Conservation (phyloP, 805 yeast genomes). For the Lachancea sp. region DNA sequence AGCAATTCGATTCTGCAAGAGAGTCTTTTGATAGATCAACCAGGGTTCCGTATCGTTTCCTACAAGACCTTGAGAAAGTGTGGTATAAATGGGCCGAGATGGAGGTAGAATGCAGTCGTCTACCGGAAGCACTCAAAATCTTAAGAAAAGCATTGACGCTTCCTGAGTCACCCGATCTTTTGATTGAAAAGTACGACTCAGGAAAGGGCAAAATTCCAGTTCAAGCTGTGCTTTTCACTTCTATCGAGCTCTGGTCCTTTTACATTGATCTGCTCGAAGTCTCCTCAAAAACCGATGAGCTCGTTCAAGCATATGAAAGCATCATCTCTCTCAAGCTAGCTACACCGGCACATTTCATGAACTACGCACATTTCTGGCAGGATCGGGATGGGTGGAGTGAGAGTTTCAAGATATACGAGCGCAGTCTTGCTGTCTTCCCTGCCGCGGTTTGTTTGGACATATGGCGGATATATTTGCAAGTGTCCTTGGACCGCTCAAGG, state of each 20-base stretch:
- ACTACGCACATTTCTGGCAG: constrained; percentile 58
- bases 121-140: constrained; percentile 39
- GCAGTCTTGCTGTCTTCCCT: constrained; percentile 61
- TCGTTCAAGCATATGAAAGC: constrained; percentile 43
- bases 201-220: constrained; percentile 35
- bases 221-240: constrained; percentile 54
- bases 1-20: constrained; percentile 54
- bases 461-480: constrained; percentile 62
- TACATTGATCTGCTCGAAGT: constrained; percentile 63
- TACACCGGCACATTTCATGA: constrained; percentile 58
- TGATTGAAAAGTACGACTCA: constrained; percentile 17
- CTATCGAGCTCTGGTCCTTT: constrained; percentile 62
- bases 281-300: constrained; percentile 34
- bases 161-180: constrained; percentile 31
- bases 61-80: constrained; percentile 59
- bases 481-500: constrained; percentile 36
- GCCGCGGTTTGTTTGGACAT: constrained; percentile 49
- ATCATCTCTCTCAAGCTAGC: constrained; percentile 55
- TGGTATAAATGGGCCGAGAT: constrained; percentile 74
- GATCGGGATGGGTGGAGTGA: constrained; percentile 36
- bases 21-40: constrained; percentile 57
- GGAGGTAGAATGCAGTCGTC: constrained; percentile 45
- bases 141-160: constrained; percentile 38
- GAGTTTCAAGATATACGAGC: constrained; percentile 57
- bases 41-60: constrained; percentile 58